These are phyloP conservation scores for Galeopsis tetrahit DNA, from an alignment of 257 asterid genomes.

Conservation along the genomic window DNA sequence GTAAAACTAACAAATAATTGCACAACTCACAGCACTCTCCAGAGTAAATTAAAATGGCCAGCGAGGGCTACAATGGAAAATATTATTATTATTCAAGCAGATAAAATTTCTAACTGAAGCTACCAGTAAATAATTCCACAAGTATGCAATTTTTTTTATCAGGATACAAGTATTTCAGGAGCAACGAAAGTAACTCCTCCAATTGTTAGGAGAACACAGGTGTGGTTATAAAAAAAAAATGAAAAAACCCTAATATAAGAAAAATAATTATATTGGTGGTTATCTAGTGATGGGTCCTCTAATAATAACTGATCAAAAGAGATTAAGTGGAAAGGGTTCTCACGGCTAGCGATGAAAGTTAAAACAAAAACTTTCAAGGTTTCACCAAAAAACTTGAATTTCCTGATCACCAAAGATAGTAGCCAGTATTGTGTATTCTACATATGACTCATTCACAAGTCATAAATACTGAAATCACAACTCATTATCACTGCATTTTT, in stretches of 20 bases:
- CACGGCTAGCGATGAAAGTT: background rate
- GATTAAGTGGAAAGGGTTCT: constrained; percentile 10
- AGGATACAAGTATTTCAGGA: background rate
- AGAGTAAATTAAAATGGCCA: constrained; percentile 2
- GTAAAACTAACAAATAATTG: background rate
- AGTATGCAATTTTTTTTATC: background rate
- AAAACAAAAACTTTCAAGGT: background rate
- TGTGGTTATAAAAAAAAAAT: background rate
- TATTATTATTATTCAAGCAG: background rate
- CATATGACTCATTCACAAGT: constrained; percentile 1
- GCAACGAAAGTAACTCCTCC: constrained; percentile 12
- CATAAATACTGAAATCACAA: constrained; percentile 2
- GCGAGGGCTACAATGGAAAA: background rate
- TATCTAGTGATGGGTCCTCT: constrained; percentile 23
- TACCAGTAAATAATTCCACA: constrained; percentile 13
- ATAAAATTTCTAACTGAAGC: background rate
- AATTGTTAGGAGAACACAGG: background rate
- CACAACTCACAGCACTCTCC: constrained; percentile 7
- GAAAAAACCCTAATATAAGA: background rate
- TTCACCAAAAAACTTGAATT: background rate
- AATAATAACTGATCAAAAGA: background rate
- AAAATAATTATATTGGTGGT: background rate
- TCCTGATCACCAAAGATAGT: background rate
- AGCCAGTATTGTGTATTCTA: background rate
- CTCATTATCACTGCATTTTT: background rate